Evolutionary conservation across 2,329 filamentous ascomycete species (phyloP), one percentile per base, ranked within the genome.

Genomic region (Malbranchea cinnamomea): DNA sequence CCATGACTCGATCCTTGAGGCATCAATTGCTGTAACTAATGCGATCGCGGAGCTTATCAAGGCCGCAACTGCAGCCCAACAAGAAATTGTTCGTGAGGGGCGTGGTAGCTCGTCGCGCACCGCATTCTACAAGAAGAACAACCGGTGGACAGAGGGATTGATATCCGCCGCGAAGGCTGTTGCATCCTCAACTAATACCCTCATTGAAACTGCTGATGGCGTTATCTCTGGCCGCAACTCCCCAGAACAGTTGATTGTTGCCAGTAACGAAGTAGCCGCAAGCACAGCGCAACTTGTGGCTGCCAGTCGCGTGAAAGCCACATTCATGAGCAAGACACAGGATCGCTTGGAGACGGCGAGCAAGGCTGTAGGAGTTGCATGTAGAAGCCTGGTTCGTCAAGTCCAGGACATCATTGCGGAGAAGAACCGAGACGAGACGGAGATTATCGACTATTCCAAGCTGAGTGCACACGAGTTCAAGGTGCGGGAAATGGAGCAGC

Each of bases 81-180:
- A 92, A 52, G 89, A 98, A 60, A 98, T 98, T 49, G 89, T 98
- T 24, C 77, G 84, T 41, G 83, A 92, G 39, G 89, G 89, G 5
- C 77, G 81, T 12, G 89, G 89, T 20, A 79, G 77, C 15, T 82
- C 81, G 30, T 91, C 83, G 25, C 72, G 77, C 34, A 91, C 85
- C 2, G 84, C 85, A 14, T 98, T 98, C 57, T 98, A 98, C 74
- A 95, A 95, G 70, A 95, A 95, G 66, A 94, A 98, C 69, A 98
- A 95, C 60, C 74, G 89, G 30, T 98, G 89, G 89, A 98, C 89
- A 0, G 89, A 98, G 50, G 89, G 89, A 27, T 73, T 98, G 37
- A 94, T 98, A 50, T 93, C 83, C 21, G 89, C 89, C 1, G 87
- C 89, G 40, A 98, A 98, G 61, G 89, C 89, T 1, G 89, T 98